Conservation (phyloP, 225 moss, liverwort and hornwort species). For the Marchantia paleacea region DNA sequence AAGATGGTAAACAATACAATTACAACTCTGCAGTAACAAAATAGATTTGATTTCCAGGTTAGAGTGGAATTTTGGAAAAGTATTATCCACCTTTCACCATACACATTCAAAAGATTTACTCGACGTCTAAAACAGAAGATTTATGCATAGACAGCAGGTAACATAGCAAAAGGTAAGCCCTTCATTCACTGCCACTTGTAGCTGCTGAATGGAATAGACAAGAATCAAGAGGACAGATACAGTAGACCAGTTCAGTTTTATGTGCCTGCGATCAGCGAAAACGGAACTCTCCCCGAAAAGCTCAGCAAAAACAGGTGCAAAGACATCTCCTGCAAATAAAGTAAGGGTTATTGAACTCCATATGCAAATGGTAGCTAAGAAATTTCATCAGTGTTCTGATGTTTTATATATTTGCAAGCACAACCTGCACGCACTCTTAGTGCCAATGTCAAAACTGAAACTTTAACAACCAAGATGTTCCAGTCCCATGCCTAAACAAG, state of each 20-base stretch:
- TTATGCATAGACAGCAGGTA: background rate
- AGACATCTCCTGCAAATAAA: slow-evolving; percentile 66
- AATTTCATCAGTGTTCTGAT: no score
- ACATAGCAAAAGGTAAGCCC: background rate
- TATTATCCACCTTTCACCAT: no score
- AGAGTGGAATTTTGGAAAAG: no score
- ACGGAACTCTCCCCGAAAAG: slow-evolving; percentile 26
- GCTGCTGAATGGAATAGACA: no score
- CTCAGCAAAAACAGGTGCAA: slow-evolving; percentile 62
- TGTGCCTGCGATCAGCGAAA: slow-evolving; percentile 64
- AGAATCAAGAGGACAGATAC: background rate
- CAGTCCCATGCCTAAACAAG: no score
- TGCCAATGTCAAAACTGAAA: no score
- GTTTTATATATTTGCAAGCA: no score
- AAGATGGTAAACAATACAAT: slow-evolving; percentile 59
- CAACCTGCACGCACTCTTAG: no score
- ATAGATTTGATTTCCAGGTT: no score
- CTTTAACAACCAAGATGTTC: no score
- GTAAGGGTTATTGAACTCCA: no score
- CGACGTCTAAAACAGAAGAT: background rate
- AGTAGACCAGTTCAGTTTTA: background rate
- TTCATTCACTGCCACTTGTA: background rate
- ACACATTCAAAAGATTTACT: background rate
- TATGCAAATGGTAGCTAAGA: no score
- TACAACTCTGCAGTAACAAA: slow-evolving; percentile 49